Percentiles rank a stretch among this genome's conserved stretches.
phyloP scores from a whole-genome alignment of 139 green algal genomes.

The Coelastrella sp. region DNA sequence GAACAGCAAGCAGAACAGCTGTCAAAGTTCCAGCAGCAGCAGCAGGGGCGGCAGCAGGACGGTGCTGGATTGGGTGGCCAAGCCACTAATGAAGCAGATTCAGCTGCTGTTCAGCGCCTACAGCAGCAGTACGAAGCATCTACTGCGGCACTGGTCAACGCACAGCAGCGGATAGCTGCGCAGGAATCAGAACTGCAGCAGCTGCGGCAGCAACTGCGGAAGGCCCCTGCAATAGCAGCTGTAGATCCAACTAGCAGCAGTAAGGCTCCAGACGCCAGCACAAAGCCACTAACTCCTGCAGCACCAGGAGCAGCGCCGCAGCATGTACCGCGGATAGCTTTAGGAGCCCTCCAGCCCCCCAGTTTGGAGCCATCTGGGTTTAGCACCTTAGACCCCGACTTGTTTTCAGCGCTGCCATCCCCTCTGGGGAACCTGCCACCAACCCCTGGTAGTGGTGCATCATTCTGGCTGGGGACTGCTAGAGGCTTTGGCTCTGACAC shows the following conservation, averaged over 20 bases:
- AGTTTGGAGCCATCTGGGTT: conserved; percentile 42
- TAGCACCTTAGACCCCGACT: conserved; percentile 10
- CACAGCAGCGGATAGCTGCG: conserved; percentile 18
- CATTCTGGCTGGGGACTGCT: conserved; percentile 60
- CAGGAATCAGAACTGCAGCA: conserved; percentile 25
- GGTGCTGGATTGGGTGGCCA: no score
- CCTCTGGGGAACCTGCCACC: conserved; percentile 43
- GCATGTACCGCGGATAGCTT: not conserved
- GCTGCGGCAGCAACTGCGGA: conserved; percentile 21
- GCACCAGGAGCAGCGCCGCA: not conserved
- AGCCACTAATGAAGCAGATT: not conserved
- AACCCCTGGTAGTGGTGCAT: conserved; percentile 55
- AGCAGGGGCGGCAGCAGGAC: not conserved
- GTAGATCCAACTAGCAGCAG: conserved; percentile 7
- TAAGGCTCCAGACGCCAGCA: not conserved
- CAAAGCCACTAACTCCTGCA: conserved; percentile 3
- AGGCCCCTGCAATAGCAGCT: not conserved
- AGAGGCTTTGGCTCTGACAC: not conserved
- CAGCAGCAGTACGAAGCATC: conserved; percentile 49
- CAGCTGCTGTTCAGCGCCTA: not conserved
- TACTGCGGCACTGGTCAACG: conserved; percentile 35
- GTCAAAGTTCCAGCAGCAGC: not conserved
- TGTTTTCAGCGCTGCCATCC: conserved; percentile 34
- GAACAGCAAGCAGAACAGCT: conserved; percentile 44
- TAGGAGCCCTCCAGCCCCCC: not conserved